These are phyloP conservation scores for Claviceps sp. DNA, from an alignment of 2,329 filamentous ascomycete genomes.

Conservation along the genomic window DNA sequence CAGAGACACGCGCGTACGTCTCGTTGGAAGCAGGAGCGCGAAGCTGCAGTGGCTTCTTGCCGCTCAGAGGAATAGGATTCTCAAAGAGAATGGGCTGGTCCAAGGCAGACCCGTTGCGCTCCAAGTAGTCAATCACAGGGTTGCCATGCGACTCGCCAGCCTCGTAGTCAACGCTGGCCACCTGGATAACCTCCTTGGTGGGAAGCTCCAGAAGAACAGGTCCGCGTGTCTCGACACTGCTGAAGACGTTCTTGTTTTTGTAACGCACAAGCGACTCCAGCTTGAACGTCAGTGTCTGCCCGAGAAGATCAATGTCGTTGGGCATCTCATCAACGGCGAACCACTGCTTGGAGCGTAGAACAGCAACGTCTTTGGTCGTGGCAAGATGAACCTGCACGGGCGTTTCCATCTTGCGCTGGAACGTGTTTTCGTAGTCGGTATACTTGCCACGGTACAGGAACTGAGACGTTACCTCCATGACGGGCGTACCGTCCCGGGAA, in stretches of 20 bases:
- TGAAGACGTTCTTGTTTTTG: conserved; percentile 90
- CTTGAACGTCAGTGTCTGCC: conserved; percentile 91
- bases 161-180: conserved; percentile 94
- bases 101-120: conserved; percentile 80
- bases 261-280: conserved; percentile 82
- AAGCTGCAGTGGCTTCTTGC: conserved; percentile 76
- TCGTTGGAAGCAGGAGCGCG: conserved; percentile 94
- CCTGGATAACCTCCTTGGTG: conserved; percentile 93
- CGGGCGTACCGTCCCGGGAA: conserved; percentile 62
- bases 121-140: conserved; percentile 89
- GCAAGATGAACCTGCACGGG: conserved; percentile 85
- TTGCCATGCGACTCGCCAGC: conserved; percentile 87
- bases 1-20: conserved; percentile 93
- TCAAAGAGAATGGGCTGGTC: conserved; percentile 96
- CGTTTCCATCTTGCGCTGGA: conserved; percentile 93
- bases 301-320: conserved; percentile 71
- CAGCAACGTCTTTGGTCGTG: conserved; percentile 81
- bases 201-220: conserved; percentile 89
- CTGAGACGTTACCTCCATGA: conserved; percentile 98
- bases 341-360: conserved; percentile 95
- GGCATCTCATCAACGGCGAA: conserved; percentile 63
- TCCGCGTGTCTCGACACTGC: conserved; percentile 79
- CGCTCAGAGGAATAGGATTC: conserved; percentile 89
- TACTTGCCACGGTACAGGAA: conserved; percentile 93
- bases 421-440: conserved; percentile 92